A percentile compares a stretch with the other conserved stretches of the same genome.
Conservation (phyloP, 2,329 filamentous ascomycete species). For the Colletotrichum sublineola region DNA sequence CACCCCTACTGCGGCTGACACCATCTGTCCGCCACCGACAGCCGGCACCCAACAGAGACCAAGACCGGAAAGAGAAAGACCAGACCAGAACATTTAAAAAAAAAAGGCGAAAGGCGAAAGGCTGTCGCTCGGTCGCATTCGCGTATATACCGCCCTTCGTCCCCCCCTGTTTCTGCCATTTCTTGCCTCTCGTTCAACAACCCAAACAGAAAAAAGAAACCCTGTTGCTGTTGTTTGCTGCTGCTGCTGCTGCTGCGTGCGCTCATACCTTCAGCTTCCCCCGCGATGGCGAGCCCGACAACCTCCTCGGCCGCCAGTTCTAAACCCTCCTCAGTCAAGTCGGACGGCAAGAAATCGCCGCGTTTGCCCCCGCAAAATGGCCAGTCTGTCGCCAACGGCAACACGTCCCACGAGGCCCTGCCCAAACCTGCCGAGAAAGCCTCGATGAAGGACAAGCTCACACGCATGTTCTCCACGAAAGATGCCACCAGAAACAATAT, state of each 20-base stretch:
- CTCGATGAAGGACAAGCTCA: slow-evolving; percentile 74
- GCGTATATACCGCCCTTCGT: slow-evolving; percentile 34
- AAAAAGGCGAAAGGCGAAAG: slow-evolving; percentile 12
- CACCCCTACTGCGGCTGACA: slow-evolving; percentile 32
- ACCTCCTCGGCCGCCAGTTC: slow-evolving; percentile 58
- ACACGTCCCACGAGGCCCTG: slow-evolving; percentile 49
- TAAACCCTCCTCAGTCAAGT: slow-evolving; percentile 64
- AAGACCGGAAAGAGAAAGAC: slow-evolving; percentile 1
- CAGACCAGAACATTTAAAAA: background rate
- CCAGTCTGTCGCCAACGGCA: slow-evolving; percentile 43
- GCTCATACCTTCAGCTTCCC: slow-evolving; percentile 39
- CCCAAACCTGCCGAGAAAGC: slow-evolving; percentile 63
- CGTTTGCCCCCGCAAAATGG: slow-evolving; percentile 57
- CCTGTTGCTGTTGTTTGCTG: background rate
- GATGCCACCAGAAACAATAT: slow-evolving; percentile 58
- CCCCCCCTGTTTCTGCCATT: slow-evolving; percentile 20
- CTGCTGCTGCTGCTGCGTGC: slow-evolving; percentile 7
- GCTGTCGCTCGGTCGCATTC: slow-evolving; percentile 24
- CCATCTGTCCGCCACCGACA: slow-evolving; percentile 31
- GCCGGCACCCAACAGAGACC: slow-evolving; percentile 14
- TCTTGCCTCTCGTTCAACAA: slow-evolving; percentile 12
- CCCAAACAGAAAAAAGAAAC: slow-evolving; percentile 3
- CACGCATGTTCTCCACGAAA: slow-evolving; percentile 75
- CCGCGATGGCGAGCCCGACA: slow-evolving; percentile 40
- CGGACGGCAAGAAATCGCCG: slow-evolving; percentile 57